Evolutionary conservation across 805 yeast species (phyloP).

Genomic region (Candida succiphila): DNA sequence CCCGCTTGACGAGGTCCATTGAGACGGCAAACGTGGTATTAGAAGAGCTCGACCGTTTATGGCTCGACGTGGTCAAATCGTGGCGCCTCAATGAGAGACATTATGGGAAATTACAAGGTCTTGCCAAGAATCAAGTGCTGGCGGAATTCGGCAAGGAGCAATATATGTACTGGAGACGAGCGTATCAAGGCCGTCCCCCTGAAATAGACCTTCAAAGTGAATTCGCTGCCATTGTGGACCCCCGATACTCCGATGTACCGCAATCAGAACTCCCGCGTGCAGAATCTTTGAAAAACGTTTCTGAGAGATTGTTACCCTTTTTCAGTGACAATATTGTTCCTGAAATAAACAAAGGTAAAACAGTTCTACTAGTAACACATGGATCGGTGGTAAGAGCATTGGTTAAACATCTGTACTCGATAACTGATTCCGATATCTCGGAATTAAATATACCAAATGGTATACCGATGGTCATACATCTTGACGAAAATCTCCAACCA

Average conservation of each 20-base stretch:
- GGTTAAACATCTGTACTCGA: slow-evolving; percentile 54
- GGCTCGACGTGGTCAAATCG: slow-evolving; percentile 43
- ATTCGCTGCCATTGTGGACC: slow-evolving; percentile 1
- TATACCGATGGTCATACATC: slow-evolving; percentile 63
- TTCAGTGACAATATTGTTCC: slow-evolving; percentile 40
- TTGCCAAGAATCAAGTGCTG: slow-evolving; percentile 58
- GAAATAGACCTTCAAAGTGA: slow-evolving; percentile 23
- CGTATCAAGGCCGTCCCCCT: slow-evolving; percentile 66
- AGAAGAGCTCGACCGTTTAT: slow-evolving; percentile 41
- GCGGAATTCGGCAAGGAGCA: slow-evolving; percentile 59
- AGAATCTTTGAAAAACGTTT: slow-evolving; percentile 68
- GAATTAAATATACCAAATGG: slow-evolving; percentile 77
- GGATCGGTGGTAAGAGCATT: slow-evolving; percentile 76
- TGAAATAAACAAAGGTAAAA: slow-evolving; percentile 38
- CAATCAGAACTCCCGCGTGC: slow-evolving; percentile 52
- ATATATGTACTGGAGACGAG: slow-evolving; percentile 75
- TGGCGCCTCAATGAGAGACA: slow-evolving; percentile 84
- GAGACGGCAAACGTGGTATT: slow-evolving; percentile 65
- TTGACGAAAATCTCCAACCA: slow-evolving; percentile 41
- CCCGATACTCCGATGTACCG: slow-evolving; percentile 32
- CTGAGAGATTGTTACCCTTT: slow-evolving; percentile 55
- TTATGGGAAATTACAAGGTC: slow-evolving; percentile 76
- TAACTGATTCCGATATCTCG: slow-evolving; percentile 61
- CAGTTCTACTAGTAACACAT: slow-evolving; percentile 66
- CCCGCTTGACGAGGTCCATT: slow-evolving; percentile 63